Evolutionary conservation across 116 monocot genomes (phyloP).

Genomic region (Thalassia testudinum): DNA sequence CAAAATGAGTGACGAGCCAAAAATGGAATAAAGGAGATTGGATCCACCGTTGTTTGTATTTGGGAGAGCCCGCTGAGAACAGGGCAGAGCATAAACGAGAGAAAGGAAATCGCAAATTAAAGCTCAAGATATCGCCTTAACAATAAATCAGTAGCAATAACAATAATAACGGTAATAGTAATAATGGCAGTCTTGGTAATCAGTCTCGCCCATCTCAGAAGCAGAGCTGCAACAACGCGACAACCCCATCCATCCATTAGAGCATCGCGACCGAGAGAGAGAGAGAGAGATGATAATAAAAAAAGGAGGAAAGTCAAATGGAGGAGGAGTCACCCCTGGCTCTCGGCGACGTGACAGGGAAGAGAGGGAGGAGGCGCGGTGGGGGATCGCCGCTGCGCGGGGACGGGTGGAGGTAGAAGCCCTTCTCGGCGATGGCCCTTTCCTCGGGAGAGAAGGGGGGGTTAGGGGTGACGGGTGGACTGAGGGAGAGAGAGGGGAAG

Average conservation of each 20-base stretch:
- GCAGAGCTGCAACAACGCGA: background rate
- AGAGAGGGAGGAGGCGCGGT: conserved; percentile 69
- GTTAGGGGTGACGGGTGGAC: conserved; percentile 27
- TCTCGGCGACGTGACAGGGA: conserved; percentile 51
- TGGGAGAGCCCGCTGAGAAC: too few species aligned
- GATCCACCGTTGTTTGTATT: too few species aligned
- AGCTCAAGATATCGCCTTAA: too few species aligned
- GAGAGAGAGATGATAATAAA: background rate
- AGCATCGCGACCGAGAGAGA: background rate
- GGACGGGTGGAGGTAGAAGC: conserved; percentile 75
- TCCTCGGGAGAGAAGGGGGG: conserved; percentile 40
- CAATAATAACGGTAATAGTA: too few species aligned
- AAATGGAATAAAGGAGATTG: too few species aligned
- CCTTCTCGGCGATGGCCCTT: conserved; percentile 66
- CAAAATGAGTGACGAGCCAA: too few species aligned
- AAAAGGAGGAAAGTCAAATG: background rate
- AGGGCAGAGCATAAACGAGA: too few species aligned
- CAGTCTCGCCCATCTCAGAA: background rate
- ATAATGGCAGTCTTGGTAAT: too few species aligned
- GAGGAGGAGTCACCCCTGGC: background rate
- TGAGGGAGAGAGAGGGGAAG: conserved; percentile 52
- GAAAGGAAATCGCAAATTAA: too few species aligned
- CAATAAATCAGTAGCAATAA: too few species aligned
- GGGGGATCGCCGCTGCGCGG: conserved; percentile 35
- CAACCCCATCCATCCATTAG: background rate